These are phyloP conservation scores for Trichomonas vaginalis DNA, from an alignment of 208 protist species.

Conservation along the genomic window DNA sequence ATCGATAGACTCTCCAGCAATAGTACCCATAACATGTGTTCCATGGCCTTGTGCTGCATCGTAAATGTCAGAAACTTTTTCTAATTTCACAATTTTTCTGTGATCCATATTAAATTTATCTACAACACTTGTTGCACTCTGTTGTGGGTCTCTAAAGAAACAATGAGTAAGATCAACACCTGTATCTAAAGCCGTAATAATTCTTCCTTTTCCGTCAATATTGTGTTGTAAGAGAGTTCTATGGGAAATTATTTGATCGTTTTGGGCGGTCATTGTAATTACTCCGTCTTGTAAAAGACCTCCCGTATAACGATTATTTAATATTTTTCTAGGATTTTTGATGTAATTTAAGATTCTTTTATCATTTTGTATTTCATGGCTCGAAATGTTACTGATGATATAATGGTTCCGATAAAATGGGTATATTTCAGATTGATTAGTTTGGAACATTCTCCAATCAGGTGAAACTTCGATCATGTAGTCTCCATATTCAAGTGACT, in stretches of 20 bases:
- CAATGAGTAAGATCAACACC: not conserved
- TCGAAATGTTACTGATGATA: not conserved
- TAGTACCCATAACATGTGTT: not conserved
- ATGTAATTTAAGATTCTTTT: not conserved
- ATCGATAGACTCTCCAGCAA: not conserved
- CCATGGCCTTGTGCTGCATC: not conserved
- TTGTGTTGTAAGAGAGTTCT: not conserved
- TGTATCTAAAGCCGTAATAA: not conserved
- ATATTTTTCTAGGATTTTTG: not conserved
- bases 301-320: not conserved
- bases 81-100: not conserved
- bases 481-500: not conserved
- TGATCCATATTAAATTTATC: not conserved
- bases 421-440: not conserved
- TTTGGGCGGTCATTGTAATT: not conserved
- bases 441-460: not conserved
- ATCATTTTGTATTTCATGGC: not conserved
- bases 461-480: not conserved
- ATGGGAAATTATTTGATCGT: not conserved
- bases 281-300: not conserved
- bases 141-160: not conserved
- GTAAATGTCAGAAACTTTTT: not conserved
- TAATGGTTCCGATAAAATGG: not conserved
- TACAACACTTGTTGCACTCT: not conserved
- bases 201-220: not conserved